A percentile compares a stretch with the other conserved stretches of the same genome.
phyloP scores from a whole-genome alignment of 2,329 filamentous ascomycete species.

The Zymoseptoria passerinii region DNA sequence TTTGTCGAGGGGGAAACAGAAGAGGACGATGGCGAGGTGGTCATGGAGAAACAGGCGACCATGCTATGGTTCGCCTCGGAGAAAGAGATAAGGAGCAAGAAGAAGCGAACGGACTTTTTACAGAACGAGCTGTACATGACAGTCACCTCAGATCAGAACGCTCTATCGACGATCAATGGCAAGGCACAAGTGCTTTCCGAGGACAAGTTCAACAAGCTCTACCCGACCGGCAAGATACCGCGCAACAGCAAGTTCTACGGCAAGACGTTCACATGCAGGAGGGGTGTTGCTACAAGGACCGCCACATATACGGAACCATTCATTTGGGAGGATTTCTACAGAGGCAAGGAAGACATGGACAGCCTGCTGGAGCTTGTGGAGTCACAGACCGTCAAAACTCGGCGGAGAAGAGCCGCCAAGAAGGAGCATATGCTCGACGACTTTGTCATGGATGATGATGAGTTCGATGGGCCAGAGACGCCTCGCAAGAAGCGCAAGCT shows the following conservation, averaged over 20 bases:
- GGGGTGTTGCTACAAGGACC: constrained; percentile 82
- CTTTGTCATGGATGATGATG: constrained; percentile 38
- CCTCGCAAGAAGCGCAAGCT: constrained; percentile 43
- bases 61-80: constrained; percentile 97
- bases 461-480: constrained; percentile 33
- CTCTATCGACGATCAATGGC: constrained; percentile 81
- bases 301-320: constrained; percentile 91
- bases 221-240: constrained; percentile 68
- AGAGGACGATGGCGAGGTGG: constrained; percentile 48
- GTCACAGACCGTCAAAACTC: constrained; percentile 62
- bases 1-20: constrained; percentile 64
- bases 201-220: constrained; percentile 56
- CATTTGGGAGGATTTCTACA: constrained; percentile 77
- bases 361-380: constrained; percentile 60
- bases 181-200: constrained; percentile 74
- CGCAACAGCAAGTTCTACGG: constrained; percentile 65
- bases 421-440: constrained; percentile 35
- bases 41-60: constrained; percentile 60
- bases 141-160: constrained; percentile 76
- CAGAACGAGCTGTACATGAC: constrained; percentile 87
- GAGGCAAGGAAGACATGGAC: constrained; percentile 57
- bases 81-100: constrained; percentile 78
- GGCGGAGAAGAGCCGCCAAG: constrained; percentile 39
- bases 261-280: constrained; percentile 81
- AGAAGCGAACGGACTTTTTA: constrained; percentile 72